These are phyloP conservation scores for Coix lacrymajobi DNA, from an alignment of 176 grass and related monocot species.

Conservation along the genomic window DNA sequence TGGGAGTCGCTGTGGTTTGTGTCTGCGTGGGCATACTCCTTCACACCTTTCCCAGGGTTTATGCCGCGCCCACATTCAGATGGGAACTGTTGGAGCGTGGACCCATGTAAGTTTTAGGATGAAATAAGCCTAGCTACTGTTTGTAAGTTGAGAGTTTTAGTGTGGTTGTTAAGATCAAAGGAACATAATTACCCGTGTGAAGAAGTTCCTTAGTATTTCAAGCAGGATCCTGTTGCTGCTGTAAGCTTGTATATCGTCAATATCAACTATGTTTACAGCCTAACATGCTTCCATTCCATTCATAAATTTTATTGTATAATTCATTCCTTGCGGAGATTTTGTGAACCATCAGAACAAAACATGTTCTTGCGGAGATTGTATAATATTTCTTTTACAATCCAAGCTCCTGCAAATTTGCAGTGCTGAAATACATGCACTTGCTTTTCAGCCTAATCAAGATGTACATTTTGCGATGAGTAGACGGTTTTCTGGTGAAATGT, in stretches of 20 bases:
- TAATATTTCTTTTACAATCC: neutral
- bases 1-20: constrained; percentile 81
- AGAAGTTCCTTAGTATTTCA: constrained; percentile 28
- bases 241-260: constrained; percentile 20
- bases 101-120: constrained; percentile 31
- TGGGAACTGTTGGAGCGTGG: constrained; percentile 83
- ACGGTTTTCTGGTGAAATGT: constrained; percentile 74
- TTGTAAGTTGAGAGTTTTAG: constrained; percentile 25
- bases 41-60: constrained; percentile 72
- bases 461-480: constrained; percentile 55
- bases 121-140: constrained; percentile 27
- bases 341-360: constrained; percentile 10
- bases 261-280: constrained; percentile 30
- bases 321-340: neutral
- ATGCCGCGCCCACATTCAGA: constrained; percentile 67
- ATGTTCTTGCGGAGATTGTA: neutral
- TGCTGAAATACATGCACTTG: neutral
- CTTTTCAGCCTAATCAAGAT: neutral
- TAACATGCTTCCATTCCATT: constrained; percentile 10
- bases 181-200: neutral
- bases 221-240: constrained; percentile 7
- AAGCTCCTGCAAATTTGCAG: neutral
- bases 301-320: constrained; percentile 10
- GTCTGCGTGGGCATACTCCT: constrained; percentile 80
- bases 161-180: constrained; percentile 32